Percentiles rank a stretch among this genome's conserved stretches.
These are phyloP conservation scores for Acer campestre DNA, from an alignment of 345 rosid species.

Conservation along the genomic window DNA sequence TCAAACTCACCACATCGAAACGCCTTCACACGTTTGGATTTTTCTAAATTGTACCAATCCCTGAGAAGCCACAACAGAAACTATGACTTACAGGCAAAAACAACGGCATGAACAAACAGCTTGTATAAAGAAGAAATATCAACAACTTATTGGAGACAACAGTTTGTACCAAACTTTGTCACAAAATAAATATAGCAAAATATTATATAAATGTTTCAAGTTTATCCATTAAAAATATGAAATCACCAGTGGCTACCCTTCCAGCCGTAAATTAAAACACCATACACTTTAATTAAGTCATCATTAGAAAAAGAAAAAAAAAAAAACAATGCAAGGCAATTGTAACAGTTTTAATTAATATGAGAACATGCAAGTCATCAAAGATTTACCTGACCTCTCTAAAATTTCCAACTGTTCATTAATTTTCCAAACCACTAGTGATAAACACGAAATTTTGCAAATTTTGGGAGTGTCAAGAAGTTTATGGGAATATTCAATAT, in stretches of 20 bases:
- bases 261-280: not conserved
- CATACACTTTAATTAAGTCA: not conserved
- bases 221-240: not conserved
- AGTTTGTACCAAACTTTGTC: not conserved
- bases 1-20: slow-evolving; percentile 98
- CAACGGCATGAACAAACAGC: not conserved
- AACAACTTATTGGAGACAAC: not conserved
- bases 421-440: not conserved
- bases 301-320: not conserved
- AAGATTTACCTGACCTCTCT: not conserved
- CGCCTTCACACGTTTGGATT: slow-evolving; percentile 96
- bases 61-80: slow-evolving; percentile 41
- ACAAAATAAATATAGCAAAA: not conserved
- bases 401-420: not conserved
- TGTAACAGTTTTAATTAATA: not conserved
- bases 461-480: not conserved
- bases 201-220: not conserved
- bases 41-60: slow-evolving; percentile 99
- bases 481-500: not conserved
- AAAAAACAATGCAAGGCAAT: not conserved
- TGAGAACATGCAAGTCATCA: not conserved
- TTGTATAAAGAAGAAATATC: not conserved
- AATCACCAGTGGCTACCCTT: not conserved
- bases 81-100: not conserved
- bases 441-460: not conserved